Conservation (phyloP, 2,329 filamentous ascomycete genomes). For the Fusarium armeniacum region DNA sequence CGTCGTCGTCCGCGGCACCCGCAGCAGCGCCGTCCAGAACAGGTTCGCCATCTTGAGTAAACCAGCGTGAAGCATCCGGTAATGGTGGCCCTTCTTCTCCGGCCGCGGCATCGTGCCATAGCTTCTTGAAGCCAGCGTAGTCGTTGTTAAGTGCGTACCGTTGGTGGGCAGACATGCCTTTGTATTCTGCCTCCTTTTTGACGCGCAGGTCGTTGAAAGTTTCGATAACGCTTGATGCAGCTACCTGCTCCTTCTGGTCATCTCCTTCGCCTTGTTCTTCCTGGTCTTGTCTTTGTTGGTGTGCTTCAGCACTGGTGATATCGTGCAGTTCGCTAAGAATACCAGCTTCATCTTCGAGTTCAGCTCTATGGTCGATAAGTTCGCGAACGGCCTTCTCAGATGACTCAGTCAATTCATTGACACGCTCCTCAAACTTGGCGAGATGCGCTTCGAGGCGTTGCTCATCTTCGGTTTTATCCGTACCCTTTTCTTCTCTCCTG, state of each 20-base stretch:
- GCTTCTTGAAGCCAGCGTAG: constrained; percentile 70
- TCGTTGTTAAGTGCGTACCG: constrained; percentile 70
- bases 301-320: constrained; percentile 42
- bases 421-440: constrained; percentile 56
- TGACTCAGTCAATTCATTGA: constrained; percentile 59
- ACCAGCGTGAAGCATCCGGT: constrained; percentile 69
- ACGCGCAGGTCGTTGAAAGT: constrained; percentile 56
- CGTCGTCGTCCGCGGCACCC: constrained; percentile 67
- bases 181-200: constrained; percentile 60
- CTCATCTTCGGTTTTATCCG: constrained; percentile 55
- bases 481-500: constrained; percentile 57
- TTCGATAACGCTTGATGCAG: constrained; percentile 48
- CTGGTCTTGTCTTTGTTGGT: constrained; percentile 23
- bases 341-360: constrained; percentile 63
- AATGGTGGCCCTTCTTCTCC: constrained; percentile 64
- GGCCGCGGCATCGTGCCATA: constrained; percentile 68
- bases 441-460: constrained; percentile 58
- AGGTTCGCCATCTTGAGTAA: constrained; percentile 62
- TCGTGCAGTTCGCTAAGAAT: constrained; percentile 57
- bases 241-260: constrained; percentile 45
- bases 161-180: constrained; percentile 57
- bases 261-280: constrained; percentile 41
- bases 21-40: constrained; percentile 51
- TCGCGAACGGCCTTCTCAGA: constrained; percentile 64
- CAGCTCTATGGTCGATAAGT: constrained; percentile 64